phyloP scores from a whole-genome alignment of 768 basidiomycete genomes.

The Crassisporium funariophilum region DNA sequence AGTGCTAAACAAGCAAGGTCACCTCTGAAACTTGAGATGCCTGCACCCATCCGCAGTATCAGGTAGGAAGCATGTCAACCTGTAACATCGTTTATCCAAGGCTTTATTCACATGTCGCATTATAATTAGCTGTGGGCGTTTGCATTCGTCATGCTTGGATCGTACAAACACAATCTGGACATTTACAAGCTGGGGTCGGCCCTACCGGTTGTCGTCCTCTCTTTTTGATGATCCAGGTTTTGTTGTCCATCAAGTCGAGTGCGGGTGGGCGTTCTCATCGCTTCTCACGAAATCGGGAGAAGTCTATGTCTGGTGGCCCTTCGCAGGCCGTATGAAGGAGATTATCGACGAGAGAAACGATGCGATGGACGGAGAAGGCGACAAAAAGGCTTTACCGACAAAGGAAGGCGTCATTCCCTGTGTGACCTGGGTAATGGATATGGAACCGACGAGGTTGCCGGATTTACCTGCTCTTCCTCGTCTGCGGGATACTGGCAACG shows the following conservation, averaged over 20 bases:
- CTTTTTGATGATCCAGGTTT: slow-evolving; percentile 48
- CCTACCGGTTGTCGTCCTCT: slow-evolving; percentile 59
- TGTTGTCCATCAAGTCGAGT: slow-evolving; percentile 62
- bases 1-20: slow-evolving; percentile 47
- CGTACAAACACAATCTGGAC: slow-evolving; percentile 65
- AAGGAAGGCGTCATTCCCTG: slow-evolving; percentile 57
- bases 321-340: slow-evolving; percentile 42
- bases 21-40: slow-evolving; percentile 64
- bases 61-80: slow-evolving; percentile 47
- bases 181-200: slow-evolving; percentile 77
- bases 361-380: slow-evolving; percentile 46
- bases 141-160: slow-evolving; percentile 72
- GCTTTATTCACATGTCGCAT: slow-evolving; percentile 7
- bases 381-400: slow-evolving; percentile 35
- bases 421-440: slow-evolving; percentile 54
- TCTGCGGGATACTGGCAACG: slow-evolving; percentile 34
- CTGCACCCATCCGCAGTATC: slow-evolving; percentile 58
- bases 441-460: slow-evolving; percentile 61
- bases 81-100: slow-evolving; percentile 2
- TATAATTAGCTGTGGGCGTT: slow-evolving; percentile 73
- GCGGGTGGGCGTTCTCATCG: slow-evolving; percentile 82
- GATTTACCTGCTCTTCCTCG: slow-evolving; percentile 61
- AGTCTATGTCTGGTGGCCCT: slow-evolving; percentile 78
- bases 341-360: slow-evolving; percentile 39
- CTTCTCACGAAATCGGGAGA: slow-evolving; percentile 72